A percentile compares a stretch with the other conserved stretches of the same genome.
Conservation (phyloP, 257 asterid genomes). For the Cynanchum wilfordii region DNA sequence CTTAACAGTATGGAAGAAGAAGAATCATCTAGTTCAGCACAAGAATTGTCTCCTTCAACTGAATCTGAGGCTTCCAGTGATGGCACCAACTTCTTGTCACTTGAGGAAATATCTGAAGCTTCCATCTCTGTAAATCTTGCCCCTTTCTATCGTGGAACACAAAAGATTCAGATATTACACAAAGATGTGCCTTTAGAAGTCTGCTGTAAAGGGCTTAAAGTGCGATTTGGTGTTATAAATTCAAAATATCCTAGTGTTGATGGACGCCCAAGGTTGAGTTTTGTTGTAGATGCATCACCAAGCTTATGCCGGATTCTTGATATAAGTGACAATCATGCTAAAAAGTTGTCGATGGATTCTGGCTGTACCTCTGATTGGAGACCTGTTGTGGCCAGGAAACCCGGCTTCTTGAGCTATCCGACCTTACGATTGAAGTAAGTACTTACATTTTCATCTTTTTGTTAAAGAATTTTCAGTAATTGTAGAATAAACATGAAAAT, state of each 20-base stretch:
- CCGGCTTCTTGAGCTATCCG: conserved; percentile 62
- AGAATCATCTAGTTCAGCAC: conserved; percentile 31
- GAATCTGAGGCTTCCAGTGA: conserved; percentile 26
- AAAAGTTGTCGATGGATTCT: conserved; percentile 48
- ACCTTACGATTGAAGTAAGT: conserved; percentile 83
- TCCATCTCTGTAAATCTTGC: conserved; percentile 48
- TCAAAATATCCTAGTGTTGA: conserved; percentile 52
- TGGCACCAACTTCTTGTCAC: conserved; percentile 48
- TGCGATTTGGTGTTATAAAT: conserved; percentile 75
- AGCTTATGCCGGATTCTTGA: conserved; percentile 58
- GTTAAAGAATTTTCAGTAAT: too few species aligned
- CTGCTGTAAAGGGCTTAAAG: conserved; percentile 48
- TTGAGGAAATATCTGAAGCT: conserved; percentile 46
- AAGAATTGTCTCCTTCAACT: conserved; percentile 32
- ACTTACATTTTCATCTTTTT: background rate
- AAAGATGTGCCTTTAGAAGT: conserved; percentile 47
- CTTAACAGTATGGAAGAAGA: conserved; percentile 60
- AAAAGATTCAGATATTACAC: conserved; percentile 51
- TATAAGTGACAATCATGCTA: conserved; percentile 49
- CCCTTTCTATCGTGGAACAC: conserved; percentile 58
- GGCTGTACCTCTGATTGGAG: conserved; percentile 86
- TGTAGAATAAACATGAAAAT: background rate
- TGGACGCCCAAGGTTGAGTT: conserved; percentile 67
- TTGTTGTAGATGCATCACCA: conserved; percentile 69
- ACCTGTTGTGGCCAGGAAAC: conserved; percentile 62